Evolutionary conservation across 1,139 yeast genomes (phyloP).

Genomic region (Zygosaccharomyces sapae): DNA sequence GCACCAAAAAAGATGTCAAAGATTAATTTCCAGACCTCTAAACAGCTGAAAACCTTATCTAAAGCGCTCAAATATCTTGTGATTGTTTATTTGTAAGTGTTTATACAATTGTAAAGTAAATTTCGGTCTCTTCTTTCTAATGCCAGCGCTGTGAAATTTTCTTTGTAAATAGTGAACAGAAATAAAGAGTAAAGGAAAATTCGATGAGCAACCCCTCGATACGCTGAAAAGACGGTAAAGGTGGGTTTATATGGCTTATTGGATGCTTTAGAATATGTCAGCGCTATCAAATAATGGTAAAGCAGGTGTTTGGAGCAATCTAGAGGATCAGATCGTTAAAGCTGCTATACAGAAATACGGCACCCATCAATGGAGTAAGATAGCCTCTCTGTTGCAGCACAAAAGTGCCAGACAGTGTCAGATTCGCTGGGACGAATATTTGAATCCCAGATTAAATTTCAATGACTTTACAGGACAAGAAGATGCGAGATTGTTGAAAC

Average conservation of each 20-base stretch:
- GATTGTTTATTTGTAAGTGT: not conserved
- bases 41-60: not conserved
- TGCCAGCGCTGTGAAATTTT: conserved; percentile 1
- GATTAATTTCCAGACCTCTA: not conserved
- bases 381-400: conserved; percentile 77
- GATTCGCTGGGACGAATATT: conserved; percentile 88
- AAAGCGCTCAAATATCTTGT: not conserved
- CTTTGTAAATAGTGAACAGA: not conserved
- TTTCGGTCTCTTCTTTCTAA: not conserved
- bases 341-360: conserved; percentile 95
- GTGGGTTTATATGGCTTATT: not conserved
- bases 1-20: not conserved
- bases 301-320: conserved; percentile 89
- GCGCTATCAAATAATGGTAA: conserved; percentile 68
- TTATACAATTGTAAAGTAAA: not conserved
- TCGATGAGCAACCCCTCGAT: not conserved
- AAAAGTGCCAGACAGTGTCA: conserved; percentile 91
- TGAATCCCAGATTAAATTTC: conserved; percentile 67
- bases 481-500: conserved; percentile 63
- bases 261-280: conserved; percentile 18
- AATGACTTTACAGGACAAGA: conserved; percentile 70
- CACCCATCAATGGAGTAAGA: conserved; percentile 89
- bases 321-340: conserved; percentile 82
- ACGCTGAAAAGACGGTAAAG: not conserved
- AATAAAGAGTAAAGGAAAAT: not conserved